Evolutionary conservation across 352 stramenopile species (phyloP).

Genomic region (Phytophthora colocasiae): DNA sequence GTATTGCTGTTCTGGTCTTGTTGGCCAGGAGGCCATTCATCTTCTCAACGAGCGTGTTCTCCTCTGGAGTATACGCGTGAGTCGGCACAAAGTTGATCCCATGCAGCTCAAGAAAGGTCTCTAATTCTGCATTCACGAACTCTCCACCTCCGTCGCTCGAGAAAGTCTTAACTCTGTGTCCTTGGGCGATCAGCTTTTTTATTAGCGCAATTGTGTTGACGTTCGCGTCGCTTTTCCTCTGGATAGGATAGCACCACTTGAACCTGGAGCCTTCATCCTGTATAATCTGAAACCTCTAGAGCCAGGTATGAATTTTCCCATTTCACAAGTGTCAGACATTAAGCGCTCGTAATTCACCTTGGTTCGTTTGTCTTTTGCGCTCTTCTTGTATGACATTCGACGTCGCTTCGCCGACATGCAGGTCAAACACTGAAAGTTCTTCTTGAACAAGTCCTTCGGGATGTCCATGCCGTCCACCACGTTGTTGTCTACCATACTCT

Average conservation of each 20-base stretch:
- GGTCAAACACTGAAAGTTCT: neutral
- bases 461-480: neutral
- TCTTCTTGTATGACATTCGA: neutral
- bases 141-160: constrained; percentile 16
- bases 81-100: constrained; percentile 11
- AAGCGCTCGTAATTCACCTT: neutral
- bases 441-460: neutral
- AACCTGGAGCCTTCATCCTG: constrained; percentile 16
- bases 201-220: constrained; percentile 1
- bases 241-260: constrained; percentile 10
- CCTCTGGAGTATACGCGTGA: too few relatives aligned
- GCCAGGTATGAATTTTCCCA: neutral
- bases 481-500: neutral
- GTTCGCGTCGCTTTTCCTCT: constrained; percentile 11
- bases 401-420: neutral
- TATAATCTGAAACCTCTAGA: constrained; percentile 11
- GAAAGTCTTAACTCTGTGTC: constrained; percentile 7
- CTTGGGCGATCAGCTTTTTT: neutral
- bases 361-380: neutral
- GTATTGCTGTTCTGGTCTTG: too few relatives aligned
- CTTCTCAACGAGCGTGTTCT: too few relatives aligned
- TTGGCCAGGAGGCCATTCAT: too few relatives aligned
- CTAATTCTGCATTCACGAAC: neutral
- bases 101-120: neutral
- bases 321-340: neutral